Evolutionary conservation across 75 land plant genomes (phyloP).

Genomic region (Pinus tabuliformis): DNA sequence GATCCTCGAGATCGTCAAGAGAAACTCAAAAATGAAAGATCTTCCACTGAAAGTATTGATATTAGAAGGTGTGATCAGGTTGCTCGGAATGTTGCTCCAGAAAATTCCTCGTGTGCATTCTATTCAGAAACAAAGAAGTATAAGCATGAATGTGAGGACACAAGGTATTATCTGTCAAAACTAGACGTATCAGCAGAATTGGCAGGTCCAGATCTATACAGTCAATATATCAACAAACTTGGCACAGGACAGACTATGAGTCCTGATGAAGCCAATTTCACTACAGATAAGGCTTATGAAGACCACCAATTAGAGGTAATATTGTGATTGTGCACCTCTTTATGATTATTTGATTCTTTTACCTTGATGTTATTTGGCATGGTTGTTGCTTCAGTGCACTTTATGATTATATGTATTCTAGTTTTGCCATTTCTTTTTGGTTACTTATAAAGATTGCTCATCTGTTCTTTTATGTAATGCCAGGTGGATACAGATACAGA

Average conservation of each 20-base stretch:
- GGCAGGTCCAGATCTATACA: conserved; percentile 8
- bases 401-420: no score
- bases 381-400: no score
- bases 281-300: not conserved
- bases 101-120: not conserved
- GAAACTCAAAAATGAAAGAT: conserved; percentile 1
- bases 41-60: not conserved
- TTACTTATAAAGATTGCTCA: not conserved
- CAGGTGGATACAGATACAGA: conserved; percentile 2
- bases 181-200: conserved; percentile 1
- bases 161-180: conserved; percentile 3
- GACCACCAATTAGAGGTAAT: conserved; percentile 7
- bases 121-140: not conserved
- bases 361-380: not conserved
- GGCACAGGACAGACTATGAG: not conserved
- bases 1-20: not conserved
- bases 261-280: not conserved
- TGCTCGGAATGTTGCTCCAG: not conserved
- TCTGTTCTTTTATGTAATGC: not conserved
- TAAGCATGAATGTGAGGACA: not conserved
- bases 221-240: not conserved
- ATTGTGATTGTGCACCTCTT: not conserved
- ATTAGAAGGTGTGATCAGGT: not conserved
- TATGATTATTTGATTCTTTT: not conserved
- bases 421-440: not conserved